Percentiles rank a stretch among this genome's conserved stretches.
Evolutionary conservation across 768 basidiomycete genomes (phyloP).

Genomic region (Boletellus ananas): DNA sequence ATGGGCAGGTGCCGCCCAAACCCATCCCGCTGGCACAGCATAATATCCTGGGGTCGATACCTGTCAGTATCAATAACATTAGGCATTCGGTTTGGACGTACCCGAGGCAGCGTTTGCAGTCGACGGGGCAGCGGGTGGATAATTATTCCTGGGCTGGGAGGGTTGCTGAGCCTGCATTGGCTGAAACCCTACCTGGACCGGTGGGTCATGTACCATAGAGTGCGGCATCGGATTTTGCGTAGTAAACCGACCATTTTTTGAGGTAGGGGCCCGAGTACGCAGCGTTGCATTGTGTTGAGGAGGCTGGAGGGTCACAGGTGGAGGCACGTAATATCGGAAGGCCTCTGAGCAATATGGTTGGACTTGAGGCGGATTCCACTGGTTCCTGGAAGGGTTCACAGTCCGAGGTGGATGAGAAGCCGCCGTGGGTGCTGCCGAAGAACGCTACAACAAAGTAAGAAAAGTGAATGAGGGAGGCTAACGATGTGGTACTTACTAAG

Average conservation of each 20-base stretch:
- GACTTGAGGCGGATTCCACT: neutral
- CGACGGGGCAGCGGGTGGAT: neutral
- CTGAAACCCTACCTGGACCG: conserved; percentile 3
- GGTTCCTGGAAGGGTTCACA: conserved; percentile 1
- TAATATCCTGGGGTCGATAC: conserved; percentile 1
- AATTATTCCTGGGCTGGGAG: conserved; percentile 7
- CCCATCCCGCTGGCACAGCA: conserved; percentile 1
- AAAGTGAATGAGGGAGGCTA: conserved; percentile 5
- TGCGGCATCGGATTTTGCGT: conserved; percentile 10
- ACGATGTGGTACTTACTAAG: conserved; percentile 11
- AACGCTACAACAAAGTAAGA: conserved; percentile 10
- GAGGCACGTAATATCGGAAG: conserved; percentile 5
- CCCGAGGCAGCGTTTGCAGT: neutral
- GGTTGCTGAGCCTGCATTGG: conserved; percentile 6
- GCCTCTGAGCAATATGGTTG: neutral
- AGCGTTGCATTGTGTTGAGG: neutral
- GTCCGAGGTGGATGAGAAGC: conserved; percentile 1
- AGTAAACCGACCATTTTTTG: conserved; percentile 10
- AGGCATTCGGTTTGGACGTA: conserved; percentile 1
- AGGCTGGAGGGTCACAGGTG: neutral
- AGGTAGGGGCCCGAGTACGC: conserved; percentile 1
- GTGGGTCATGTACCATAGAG: neutral
- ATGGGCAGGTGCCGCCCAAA: neutral
- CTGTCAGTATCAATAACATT: neutral
- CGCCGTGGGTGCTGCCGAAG: neutral